phyloP scores from a whole-genome alignment of 2,329 filamentous ascomycete genomes.

The Cryphonectria carpinicola region DNA sequence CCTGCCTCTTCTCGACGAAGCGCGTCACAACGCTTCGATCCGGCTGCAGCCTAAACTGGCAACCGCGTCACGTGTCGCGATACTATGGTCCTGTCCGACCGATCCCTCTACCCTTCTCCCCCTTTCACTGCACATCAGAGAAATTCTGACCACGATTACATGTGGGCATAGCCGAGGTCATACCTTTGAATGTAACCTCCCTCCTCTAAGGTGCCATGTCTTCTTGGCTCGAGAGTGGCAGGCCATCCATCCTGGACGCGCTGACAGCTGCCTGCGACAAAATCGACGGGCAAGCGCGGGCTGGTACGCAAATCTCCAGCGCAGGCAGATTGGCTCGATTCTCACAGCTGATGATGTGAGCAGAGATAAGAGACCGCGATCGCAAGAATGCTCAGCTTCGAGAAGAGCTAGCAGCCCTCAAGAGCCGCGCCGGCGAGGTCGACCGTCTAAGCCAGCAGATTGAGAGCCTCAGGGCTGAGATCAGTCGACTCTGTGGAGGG shows the following conservation, averaged over 20 bases:
- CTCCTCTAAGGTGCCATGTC: conserved; percentile 38
- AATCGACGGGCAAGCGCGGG: conserved; percentile 43
- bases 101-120: not conserved
- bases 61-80: not conserved
- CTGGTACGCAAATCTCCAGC: conserved; percentile 35
- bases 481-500: conserved; percentile 37
- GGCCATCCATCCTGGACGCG: conserved; percentile 45
- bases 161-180: not conserved
- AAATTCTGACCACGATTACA: not conserved
- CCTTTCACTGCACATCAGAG: not conserved
- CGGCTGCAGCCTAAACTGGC: not conserved
- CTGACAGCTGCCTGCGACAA: conserved; percentile 45
- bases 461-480: conserved; percentile 42
- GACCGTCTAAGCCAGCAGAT: conserved; percentile 49
- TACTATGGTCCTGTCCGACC: not conserved
- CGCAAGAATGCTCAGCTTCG: conserved; percentile 34
- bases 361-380: conserved; percentile 36
- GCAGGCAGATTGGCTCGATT: too few species aligned
- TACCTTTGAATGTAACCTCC: not conserved
- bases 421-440: conserved; percentile 37
- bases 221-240: conserved; percentile 45
- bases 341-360: conserved; percentile 6
- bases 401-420: conserved; percentile 43
- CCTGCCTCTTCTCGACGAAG: not conserved
- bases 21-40: not conserved